These are phyloP conservation scores for Isabelozyma gotoi DNA, from an alignment of 805 yeast species.

Conservation along the genomic window DNA sequence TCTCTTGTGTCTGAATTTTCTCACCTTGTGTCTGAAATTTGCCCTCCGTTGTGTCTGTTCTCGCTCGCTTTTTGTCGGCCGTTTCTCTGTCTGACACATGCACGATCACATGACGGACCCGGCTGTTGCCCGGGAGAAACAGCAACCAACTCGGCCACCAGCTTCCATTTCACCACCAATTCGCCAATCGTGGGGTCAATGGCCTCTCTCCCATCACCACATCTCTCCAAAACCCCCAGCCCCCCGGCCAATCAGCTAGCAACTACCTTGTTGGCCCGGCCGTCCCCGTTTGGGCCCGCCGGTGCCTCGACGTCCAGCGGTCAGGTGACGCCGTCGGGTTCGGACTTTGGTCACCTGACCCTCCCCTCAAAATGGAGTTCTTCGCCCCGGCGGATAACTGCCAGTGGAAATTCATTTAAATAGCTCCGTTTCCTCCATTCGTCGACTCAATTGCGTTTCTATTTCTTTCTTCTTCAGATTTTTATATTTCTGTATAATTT, in stretches of 20 bases:
- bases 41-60: too few relatives aligned
- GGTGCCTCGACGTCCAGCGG: too few relatives aligned
- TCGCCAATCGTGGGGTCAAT: not conserved
- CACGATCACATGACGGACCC: not conserved
- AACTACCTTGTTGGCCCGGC: too few relatives aligned
- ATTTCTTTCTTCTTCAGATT: not conserved
- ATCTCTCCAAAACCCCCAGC: too few relatives aligned
- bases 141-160: not conserved
- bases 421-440: slow-evolving; percentile 2
- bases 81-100: not conserved
- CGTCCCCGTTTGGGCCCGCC: too few relatives aligned
- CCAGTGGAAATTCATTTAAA: slow-evolving; percentile 1
- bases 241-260: too few relatives aligned
- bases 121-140: not conserved
- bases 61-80: too few relatives aligned
- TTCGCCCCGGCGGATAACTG: slow-evolving; percentile 12
- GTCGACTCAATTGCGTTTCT: not conserved
- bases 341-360: slow-evolving; percentile 1
- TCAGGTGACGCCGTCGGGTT: slow-evolving; percentile 1
- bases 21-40: not conserved
- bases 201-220: too few relatives aligned
- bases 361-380: slow-evolving; percentile 8
- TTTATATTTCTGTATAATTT: slow-evolving; percentile 3
- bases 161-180: not conserved
- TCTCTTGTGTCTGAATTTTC: not conserved